Base-by-base conservation (phyloP, 2,329 filamentous ascomycete species). In the Coniella vitis region DNA sequence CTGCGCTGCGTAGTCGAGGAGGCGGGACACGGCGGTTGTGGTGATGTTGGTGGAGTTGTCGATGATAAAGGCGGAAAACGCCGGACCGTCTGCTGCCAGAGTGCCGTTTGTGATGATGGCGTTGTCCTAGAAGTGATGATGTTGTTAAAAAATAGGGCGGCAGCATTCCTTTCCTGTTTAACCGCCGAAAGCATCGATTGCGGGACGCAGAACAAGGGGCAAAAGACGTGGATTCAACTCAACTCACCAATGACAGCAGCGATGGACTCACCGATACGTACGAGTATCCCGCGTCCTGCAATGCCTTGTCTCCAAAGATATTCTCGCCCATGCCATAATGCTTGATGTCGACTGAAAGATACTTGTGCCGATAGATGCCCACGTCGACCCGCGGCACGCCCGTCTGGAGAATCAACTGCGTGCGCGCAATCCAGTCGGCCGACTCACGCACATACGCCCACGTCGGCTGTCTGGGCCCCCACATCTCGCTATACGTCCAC, bases 21-120 rank as follows among this genome's bases (percentile, higher is more conserved):
- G 35, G 13, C 38, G 38, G 5, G 22, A 21, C 20, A 48, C 31
- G 29, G 46, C 46, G 10, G 17, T 20, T 21, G 38, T 17, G 39
- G 46, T 48, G 34, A 48, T 41, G 12, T 48, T 48, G 7, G 46
- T 48, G 9, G 46, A 48, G 31, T 48, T 48, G 34, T 48, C 46
- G 16, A 48, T 17, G 16, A 48, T 42, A 32, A 48, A 42, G 20
- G 38, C 46, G 13, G 46, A 43, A n/a, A 48, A 43, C 5, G 19
- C 46, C 9, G 46, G 46, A 7, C 46, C 46, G 9, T 48, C 38
- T 17, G 41, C 46, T 32, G 46, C 46, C 31, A 48, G 14, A 3
- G 16, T 16, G 3, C 46, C 46, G 16, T 48, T 42, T n/a, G 31
- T 48, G 14, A 48, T 34, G 22, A 48, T 3, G 17, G 46, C 38